Percentiles rank a stretch among this genome's conserved stretches.
These are phyloP conservation scores for Leccinum griseonigrum DNA, from an alignment of 1,284 basidiomycete genomes.

Conservation along the genomic window DNA sequence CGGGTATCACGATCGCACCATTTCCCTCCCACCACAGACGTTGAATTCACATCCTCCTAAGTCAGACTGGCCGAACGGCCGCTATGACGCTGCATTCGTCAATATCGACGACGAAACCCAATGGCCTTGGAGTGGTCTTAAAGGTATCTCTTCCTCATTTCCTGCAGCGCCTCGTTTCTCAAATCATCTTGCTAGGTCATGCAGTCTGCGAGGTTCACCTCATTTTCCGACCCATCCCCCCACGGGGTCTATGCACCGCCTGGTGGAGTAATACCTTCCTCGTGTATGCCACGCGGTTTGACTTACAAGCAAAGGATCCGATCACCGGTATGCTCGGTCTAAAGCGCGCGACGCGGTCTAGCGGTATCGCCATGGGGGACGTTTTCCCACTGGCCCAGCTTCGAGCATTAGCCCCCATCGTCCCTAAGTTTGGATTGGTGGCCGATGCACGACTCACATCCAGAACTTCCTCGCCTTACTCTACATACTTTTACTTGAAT, in stretches of 20 bases:
- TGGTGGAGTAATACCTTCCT: not conserved
- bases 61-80: not conserved
- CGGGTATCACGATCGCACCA: not conserved
- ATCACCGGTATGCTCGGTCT: not conserved
- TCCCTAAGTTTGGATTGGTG: not conserved
- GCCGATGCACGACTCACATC: not conserved
- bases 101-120: not conserved
- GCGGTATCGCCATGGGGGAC: not conserved
- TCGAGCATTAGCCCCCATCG: not conserved
- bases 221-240: not conserved
- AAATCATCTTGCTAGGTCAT: not conserved
- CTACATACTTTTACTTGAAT: not conserved
- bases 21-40: not conserved
- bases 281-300: not conserved
- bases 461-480: not conserved
- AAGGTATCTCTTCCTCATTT: not conserved
- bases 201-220: not conserved
- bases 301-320: not conserved
- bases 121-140: not conserved
- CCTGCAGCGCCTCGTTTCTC: no score
- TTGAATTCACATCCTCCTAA: not conserved
- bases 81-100: not conserved
- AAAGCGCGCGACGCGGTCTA: not conserved
- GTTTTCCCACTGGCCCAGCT: not conserved
- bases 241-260: no score